These are phyloP conservation scores for Fragaria ananassa DNA, from an alignment of 306 rosid species.

Conservation along the genomic window DNA sequence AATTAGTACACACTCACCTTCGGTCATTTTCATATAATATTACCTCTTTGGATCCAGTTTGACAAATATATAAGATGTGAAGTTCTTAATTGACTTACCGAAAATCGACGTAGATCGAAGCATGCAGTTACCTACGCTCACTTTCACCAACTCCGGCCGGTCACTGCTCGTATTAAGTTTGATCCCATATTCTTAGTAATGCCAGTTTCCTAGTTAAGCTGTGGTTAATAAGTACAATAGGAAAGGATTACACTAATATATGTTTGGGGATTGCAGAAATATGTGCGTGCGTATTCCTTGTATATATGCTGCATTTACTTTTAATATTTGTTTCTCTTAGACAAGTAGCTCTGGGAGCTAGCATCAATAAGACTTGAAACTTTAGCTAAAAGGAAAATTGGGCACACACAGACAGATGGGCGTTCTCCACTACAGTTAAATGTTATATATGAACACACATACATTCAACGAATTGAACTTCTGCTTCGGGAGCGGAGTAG, in stretches of 20 bases:
- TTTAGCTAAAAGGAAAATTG: background rate
- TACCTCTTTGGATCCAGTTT: no score
- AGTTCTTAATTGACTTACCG: background rate
- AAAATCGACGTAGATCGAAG: background rate
- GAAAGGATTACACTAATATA: no score
- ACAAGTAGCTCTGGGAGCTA: background rate
- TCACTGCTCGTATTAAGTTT: no score
- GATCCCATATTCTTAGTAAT: no score
- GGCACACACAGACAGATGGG: background rate
- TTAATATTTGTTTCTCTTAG: background rate
- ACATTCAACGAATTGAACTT: background rate
- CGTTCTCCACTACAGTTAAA: background rate
- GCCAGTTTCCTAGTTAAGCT: no score
- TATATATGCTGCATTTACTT: background rate
- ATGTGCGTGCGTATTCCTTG: background rate
- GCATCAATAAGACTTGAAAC: background rate
- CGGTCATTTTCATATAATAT: no score
- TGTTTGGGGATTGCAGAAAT: conserved; percentile 18
- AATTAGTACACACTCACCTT: background rate
- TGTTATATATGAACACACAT: background rate
- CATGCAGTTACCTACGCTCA: background rate
- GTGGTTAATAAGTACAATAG: no score
- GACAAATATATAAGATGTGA: no score
- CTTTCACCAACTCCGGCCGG: no score
- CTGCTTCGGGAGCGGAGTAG: background rate